A percentile compares a stretch with the other conserved stretches of the same genome.
Conservation (phyloP, 73 alveolate genomes). For the Paramecium sonneborni region DNA sequence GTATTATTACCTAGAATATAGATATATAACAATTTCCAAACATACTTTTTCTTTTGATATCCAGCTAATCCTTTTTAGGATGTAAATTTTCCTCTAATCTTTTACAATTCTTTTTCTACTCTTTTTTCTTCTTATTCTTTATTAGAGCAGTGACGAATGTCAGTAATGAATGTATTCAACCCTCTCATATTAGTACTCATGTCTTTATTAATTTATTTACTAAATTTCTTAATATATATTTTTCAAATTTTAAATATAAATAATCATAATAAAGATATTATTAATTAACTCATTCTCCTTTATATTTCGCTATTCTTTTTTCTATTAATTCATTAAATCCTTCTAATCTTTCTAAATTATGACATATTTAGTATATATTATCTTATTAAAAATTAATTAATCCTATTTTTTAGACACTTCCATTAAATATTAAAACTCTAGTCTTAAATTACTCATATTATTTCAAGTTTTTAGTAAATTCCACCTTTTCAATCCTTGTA, state of each 20-base stretch:
- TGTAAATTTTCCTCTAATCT: slow-evolving; percentile 94
- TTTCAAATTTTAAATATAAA: slow-evolving; percentile 10
- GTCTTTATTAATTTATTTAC: background rate
- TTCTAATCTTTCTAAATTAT: slow-evolving; percentile 86
- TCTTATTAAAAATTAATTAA: slow-evolving; percentile 73
- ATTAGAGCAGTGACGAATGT: slow-evolving; percentile 94
- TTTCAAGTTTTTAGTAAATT: slow-evolving; percentile 86
- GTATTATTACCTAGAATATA: slow-evolving; percentile 38
- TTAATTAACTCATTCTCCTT: slow-evolving; percentile 73
- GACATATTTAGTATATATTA: slow-evolving; percentile 76
- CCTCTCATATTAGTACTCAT: slow-evolving; percentile 86
- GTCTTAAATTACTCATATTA: slow-evolving; percentile 90
- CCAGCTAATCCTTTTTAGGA: slow-evolving; percentile 88
- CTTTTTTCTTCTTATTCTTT: slow-evolving; percentile 97
- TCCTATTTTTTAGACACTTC: slow-evolving; percentile 85
- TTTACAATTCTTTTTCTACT: slow-evolving; percentile 97
- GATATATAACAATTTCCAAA: slow-evolving; percentile 96
- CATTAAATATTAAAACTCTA: slow-evolving; percentile 92
- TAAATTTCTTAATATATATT: background rate
- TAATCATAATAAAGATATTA: background rate
- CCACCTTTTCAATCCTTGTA: slow-evolving; percentile 92
- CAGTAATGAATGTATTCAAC: slow-evolving; percentile 95
- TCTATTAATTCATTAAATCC: slow-evolving; percentile 92
- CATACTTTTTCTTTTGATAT: slow-evolving; percentile 96
- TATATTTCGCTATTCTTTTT: slow-evolving; percentile 82